Base-by-base conservation (phyloP, 768 basidiomycete genomes). In the Fistulinella prunicolor region DNA sequence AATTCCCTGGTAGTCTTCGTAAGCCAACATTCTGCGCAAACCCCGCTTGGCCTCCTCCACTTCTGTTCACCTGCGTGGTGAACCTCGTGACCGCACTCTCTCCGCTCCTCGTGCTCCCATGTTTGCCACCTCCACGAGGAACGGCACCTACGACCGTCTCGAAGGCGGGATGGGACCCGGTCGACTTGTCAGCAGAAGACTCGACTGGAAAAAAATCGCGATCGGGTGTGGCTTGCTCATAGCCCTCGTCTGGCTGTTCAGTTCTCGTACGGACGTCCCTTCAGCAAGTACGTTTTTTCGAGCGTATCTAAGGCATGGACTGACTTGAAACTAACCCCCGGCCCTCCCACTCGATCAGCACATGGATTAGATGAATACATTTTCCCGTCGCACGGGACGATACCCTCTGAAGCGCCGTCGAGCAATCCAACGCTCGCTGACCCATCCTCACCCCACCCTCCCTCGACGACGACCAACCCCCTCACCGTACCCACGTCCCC, bases 141-240 rank as follows among this genome's bases (percentile, higher is more conserved):
- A 60, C 52, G 67, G 63, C 56, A 71, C 74, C 61, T 84, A 81
- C 61, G 81, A 83, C 47, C 76, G 81, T 23, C 74, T 84, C 32
- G 82, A 84, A 59, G 74, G 77, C 30, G 82, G 82, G 14, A 72
- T 79, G 65, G 82, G 83, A 5, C 77, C 80, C 1, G 64, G 66
- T 35, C 66, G 76, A 19, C 9, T 51, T 53, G 20, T 6, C 30
- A 50, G 62, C 42, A 70, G 51, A 54, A 69, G 56, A 37, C 62
- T 73, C 37, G 65, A 63, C 17, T 89, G 86, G 86, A 87, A 81
- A 65, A 85, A 80, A 69, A 76, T 87, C 46, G 79, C 76, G 3
- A 62, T 87, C 7, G 84, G 73, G 3, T 83, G 80, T 43, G 73
- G 64, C 2, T 63, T 80, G 1, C 62, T 87, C 38, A 69, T 88